Percentiles rank a stretch among this genome's conserved stretches.
Evolutionary conservation across 108 stramenopile species (phyloP).

Genomic region (Cyclotella choctawhatcheeana): DNA sequence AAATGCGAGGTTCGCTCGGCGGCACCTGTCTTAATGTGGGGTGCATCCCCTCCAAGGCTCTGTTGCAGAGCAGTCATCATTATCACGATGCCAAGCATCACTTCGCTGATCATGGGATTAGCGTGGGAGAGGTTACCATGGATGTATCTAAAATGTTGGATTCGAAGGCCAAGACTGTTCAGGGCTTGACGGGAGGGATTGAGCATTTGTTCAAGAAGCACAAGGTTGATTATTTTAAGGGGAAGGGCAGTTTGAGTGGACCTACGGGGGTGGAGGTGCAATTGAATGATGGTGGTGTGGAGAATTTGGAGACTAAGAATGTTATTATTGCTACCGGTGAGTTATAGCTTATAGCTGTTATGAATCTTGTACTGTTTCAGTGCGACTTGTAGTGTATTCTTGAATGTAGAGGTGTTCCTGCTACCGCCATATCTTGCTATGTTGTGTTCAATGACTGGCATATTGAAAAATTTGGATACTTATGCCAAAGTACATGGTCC

Average conservation of each 20-base stretch:
- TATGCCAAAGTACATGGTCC: too few species aligned
- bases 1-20: conserved; percentile 96
- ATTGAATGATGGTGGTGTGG: conserved; percentile 84
- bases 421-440: too few species aligned
- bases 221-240: conserved; percentile 97
- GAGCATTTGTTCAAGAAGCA: conserved; percentile 99
- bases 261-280: conserved; percentile 88
- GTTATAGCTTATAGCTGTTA: not conserved
- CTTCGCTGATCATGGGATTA: conserved; percentile 96
- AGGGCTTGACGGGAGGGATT: conserved; percentile 98
- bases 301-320: conserved; percentile 92
- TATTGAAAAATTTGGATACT: too few species aligned
- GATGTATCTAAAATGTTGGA: conserved; percentile 94
- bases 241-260: conserved; percentile 88
- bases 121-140: conserved; percentile 81
- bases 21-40: conserved; percentile 98
- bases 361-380: not conserved
- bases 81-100: conserved; percentile 96
- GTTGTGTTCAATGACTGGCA: too few species aligned
- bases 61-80: conserved; percentile 92
- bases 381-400: not conserved
- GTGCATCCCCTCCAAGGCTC: conserved; percentile 99
- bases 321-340: conserved; percentile 93
- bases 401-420: too few species aligned
- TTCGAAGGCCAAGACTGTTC: conserved; percentile 92